Evolutionary conservation across 306 rosid genomes (phyloP).

Genomic region (Rosa lucieae): DNA sequence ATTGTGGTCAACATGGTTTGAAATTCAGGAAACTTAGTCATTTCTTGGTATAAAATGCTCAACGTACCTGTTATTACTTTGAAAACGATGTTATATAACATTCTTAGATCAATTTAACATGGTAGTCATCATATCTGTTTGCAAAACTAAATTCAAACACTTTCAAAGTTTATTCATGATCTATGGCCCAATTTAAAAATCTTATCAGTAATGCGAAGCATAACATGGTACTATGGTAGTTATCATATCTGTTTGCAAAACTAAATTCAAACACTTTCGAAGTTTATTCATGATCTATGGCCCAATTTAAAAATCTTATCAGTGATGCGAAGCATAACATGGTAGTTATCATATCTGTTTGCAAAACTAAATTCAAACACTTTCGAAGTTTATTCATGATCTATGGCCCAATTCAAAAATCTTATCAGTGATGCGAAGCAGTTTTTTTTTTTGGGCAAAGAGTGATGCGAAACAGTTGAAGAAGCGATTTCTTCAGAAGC

Average conservation of each 20-base stretch:
- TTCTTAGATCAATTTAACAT: slow-evolving; percentile 1
- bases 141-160: background rate
- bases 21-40: background rate
- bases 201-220: background rate
- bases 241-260: background rate
- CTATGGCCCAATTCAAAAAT: background rate
- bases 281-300: background rate
- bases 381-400: background rate
- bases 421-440: background rate
- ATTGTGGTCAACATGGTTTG: background rate
- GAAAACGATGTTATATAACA: background rate
- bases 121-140: slow-evolving; percentile 1
- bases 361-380: background rate
- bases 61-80: background rate
- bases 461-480: background rate
- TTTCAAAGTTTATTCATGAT: background rate
- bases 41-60: slow-evolving; percentile 14
- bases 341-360: background rate
- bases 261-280: background rate
- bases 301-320: background rate
- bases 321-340: background rate
- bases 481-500: background rate
- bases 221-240: background rate
- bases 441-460: background rate
- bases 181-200: background rate